Evolutionary conservation across 306 rosid species (phyloP).

Genomic region (Cucurbita ficifolia): DNA sequence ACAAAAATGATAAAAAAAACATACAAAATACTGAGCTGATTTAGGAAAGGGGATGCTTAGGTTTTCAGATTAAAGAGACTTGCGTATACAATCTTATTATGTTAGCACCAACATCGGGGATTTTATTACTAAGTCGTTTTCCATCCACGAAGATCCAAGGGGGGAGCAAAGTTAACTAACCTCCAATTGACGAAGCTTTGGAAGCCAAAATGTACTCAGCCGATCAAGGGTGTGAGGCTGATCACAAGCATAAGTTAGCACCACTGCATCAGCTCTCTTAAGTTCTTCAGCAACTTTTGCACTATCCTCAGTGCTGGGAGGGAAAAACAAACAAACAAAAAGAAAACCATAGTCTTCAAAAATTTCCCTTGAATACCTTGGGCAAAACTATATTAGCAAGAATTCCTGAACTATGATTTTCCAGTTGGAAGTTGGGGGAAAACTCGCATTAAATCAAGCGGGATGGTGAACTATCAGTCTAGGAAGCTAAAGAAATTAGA

Average conservation of each 20-base stretch:
- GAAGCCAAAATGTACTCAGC: slow-evolving; percentile 82
- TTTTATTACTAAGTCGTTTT: not conserved
- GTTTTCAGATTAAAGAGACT: not conserved
- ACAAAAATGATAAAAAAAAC: not conserved
- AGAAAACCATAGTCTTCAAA: not conserved
- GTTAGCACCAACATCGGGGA: not conserved
- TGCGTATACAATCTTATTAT: not conserved
- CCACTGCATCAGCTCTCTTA: slow-evolving; percentile 84
- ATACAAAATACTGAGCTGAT: not conserved
- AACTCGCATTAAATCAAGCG: not conserved
- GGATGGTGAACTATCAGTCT: not conserved
- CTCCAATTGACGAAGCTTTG: slow-evolving; percentile 88
- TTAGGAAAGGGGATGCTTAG: not conserved
- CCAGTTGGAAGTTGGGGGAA: not conserved
- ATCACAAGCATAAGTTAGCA: slow-evolving; percentile 92
- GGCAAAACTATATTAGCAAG: not conserved
- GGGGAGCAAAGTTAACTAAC: slow-evolving; percentile 16
- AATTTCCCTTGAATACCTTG: not conserved
- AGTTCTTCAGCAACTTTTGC: slow-evolving; percentile 83
- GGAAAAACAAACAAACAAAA: not conserved
- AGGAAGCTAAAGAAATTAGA: not conserved
- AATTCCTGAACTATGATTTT: not conserved
- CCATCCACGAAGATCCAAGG: not conserved
- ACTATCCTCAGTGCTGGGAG: slow-evolving; percentile 51
- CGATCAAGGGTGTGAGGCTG: slow-evolving; percentile 73